Conservation (phyloP, 768 basidiomycete genomes). For the Hericium erinaceus region DNA sequence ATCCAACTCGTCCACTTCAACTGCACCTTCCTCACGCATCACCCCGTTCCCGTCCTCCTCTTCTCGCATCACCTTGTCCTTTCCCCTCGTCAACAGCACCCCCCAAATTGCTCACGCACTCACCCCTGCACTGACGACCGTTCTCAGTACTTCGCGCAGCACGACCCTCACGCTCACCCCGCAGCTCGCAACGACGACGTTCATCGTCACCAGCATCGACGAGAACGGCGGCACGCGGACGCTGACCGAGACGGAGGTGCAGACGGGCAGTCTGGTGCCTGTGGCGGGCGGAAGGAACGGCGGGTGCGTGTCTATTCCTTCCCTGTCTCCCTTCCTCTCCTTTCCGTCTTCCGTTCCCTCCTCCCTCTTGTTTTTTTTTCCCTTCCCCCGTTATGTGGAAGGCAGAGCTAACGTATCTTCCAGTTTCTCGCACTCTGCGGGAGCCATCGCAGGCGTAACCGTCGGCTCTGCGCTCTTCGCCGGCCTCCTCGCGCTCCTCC, state of each 20-base stretch:
- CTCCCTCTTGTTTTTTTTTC: not conserved
- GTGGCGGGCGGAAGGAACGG: not conserved
- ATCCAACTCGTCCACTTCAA: not conserved
- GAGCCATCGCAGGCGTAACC: not conserved
- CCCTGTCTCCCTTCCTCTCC: not conserved
- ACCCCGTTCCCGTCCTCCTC: not conserved
- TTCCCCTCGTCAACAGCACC: not conserved
- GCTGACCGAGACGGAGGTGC: not conserved
- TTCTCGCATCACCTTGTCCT: not conserved
- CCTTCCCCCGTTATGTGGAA: not conserved
- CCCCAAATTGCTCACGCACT: not conserved
- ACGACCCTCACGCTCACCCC: not conserved
- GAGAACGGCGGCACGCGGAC: not conserved
- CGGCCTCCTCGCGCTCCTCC: not conserved
- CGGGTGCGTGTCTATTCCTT: not conserved
- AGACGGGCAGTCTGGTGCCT: not conserved
- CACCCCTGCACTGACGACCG: not conserved
- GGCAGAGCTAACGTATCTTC: not conserved
- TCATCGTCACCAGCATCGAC: not conserved
- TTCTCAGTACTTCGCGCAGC: not conserved
- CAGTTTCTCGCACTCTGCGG: not conserved
- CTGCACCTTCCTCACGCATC: not conserved
- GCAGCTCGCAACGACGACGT: not conserved
- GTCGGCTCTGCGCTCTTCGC: not conserved
- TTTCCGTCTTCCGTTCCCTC: not conserved